These are phyloP conservation scores for Dalbergia cultrata DNA, from an alignment of 306 rosid genomes.

Conservation along the genomic window DNA sequence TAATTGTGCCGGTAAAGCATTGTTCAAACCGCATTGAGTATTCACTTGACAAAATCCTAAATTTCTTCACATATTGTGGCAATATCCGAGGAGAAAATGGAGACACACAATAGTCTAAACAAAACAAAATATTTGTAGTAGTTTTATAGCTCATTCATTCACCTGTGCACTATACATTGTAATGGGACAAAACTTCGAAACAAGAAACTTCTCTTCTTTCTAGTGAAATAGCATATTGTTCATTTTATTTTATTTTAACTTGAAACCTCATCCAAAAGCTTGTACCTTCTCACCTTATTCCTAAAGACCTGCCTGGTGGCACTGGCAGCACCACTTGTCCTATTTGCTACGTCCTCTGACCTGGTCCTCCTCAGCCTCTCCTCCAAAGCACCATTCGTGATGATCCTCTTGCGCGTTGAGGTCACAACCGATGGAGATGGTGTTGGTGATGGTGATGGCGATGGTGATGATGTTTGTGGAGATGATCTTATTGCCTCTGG, in stretches of 20 bases:
- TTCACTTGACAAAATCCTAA: neutral
- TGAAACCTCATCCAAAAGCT: slow-evolving; percentile 96
- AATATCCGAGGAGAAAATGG: neutral
- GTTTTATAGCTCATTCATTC: slow-evolving; percentile 21
- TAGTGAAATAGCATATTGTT: neutral
- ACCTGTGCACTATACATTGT: slow-evolving; percentile 49
- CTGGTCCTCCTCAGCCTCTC: slow-evolving; percentile 69
- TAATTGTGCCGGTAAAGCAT: neutral
- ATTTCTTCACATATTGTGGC: neutral
- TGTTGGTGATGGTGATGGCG: neutral
- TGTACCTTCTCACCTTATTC: slow-evolving; percentile 95
- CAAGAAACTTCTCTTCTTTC: slow-evolving; percentile 29
- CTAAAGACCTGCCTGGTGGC: slow-evolving; percentile 68
- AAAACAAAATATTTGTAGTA: neutral
- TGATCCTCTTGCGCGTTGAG: slow-evolving; percentile 64
- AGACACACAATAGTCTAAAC: neutral
- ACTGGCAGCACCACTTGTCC: slow-evolving; percentile 45
- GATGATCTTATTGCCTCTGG: slow-evolving; percentile 48
- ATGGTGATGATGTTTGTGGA: slow-evolving; percentile 35
- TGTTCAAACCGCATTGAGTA: slow-evolving; percentile 20
- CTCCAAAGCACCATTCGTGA: slow-evolving; percentile 57
- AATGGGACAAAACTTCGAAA: slow-evolving; percentile 39
- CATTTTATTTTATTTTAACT: slow-evolving; percentile 48
- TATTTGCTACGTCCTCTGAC: slow-evolving; percentile 64
- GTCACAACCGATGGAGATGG: slow-evolving; percentile 52